These are phyloP conservation scores for Fusarium sp. DNA, from an alignment of 2,329 filamentous ascomycete genomes.

Conservation along the genomic window DNA sequence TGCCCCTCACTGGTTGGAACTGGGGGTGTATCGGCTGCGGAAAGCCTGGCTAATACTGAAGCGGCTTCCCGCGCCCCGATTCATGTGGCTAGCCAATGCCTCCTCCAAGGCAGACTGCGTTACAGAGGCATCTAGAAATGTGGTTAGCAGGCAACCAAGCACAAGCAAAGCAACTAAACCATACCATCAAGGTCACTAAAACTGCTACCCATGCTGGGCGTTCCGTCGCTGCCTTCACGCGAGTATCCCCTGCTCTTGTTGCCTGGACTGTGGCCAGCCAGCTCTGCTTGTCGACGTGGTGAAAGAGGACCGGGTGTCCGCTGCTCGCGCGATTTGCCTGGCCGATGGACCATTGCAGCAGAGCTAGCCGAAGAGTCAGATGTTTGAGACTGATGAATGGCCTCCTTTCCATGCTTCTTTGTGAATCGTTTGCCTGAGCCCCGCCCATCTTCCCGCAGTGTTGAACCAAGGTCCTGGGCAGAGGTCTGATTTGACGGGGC, in stretches of 20 bases:
- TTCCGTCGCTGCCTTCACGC: constrained; percentile 76
- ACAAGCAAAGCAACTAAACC: constrained; percentile 13
- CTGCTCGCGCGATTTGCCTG: constrained; percentile 48
- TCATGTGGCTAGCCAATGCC: constrained; percentile 71
- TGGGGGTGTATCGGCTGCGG: constrained; percentile 69
- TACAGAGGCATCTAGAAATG: constrained; percentile 75
- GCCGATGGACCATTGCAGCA: constrained; percentile 53
- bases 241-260: constrained; percentile 63
- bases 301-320: constrained; percentile 62
- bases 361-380: constrained; percentile 74
- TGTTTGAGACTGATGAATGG: constrained; percentile 63
- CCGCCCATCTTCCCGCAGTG: constrained; percentile 60
- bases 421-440: constrained; percentile 48
- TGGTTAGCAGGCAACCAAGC: constrained; percentile 12
- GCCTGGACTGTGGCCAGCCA: constrained; percentile 66
- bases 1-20: constrained; percentile 45
- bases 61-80: constrained; percentile 52
- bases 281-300: constrained; percentile 69
- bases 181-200: constrained; percentile 86
- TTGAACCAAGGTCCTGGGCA: constrained; percentile 64
- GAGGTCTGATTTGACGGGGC: constrained; percentile 50
- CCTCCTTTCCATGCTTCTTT: constrained; percentile 48
- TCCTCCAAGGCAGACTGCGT: constrained; percentile 86
- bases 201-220: constrained; percentile 85
- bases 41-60: constrained; percentile 79